Base-by-base conservation (phyloP, 306 rosid genomes). In the Arachis hypogaea region DNA sequence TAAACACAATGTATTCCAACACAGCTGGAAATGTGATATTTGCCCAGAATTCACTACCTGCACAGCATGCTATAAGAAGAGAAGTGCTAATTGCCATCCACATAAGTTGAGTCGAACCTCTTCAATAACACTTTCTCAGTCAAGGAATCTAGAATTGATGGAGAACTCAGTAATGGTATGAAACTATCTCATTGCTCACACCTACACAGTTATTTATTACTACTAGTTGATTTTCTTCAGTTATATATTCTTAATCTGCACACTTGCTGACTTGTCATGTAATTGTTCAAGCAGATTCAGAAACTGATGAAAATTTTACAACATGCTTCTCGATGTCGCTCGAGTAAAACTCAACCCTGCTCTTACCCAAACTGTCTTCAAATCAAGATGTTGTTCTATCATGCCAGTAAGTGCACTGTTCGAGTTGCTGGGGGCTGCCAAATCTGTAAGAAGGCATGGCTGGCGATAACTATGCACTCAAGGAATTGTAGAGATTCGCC, bases 41-140 rank as follows among this genome's bases (percentile, higher is more conserved):
- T 87, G 92, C 74, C 75, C 83, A 1, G 79, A 71, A 63, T 85
- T 85, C 52, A 68, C 38, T 33, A 57, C 71, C 43, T 85, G 92
- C 66, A 55, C 80, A 61, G 47, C 77, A 62, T 87, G 89, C 77
- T 76, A 78, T 63, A 75, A 66, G 40, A 77, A 74, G 64, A 83
- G 65, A 57, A 85, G 85, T 57, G 74, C 73, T 30, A 5, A 40
- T 46, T 78, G 81, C 71, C 91, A 86, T 56, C 75, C 18, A 56
- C 89, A 86, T 77, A 64, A 61, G 66, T 72, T 83, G 83, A 82
- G 10, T 78, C 81, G 38, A 68, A 40, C 44, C n/a, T 66, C 56
- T 68, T 54, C 78, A 44, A 16, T 67, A 61, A 33, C 58, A 61
- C n/a, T 0, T 8, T 60, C 5, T 59, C n/a, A 3, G 45, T 12